Evolutionary conservation across 2,329 filamentous ascomycete species (phyloP), one percentile per base, ranked within the genome.

Genomic region (Thielaviopsis punctulata): DNA sequence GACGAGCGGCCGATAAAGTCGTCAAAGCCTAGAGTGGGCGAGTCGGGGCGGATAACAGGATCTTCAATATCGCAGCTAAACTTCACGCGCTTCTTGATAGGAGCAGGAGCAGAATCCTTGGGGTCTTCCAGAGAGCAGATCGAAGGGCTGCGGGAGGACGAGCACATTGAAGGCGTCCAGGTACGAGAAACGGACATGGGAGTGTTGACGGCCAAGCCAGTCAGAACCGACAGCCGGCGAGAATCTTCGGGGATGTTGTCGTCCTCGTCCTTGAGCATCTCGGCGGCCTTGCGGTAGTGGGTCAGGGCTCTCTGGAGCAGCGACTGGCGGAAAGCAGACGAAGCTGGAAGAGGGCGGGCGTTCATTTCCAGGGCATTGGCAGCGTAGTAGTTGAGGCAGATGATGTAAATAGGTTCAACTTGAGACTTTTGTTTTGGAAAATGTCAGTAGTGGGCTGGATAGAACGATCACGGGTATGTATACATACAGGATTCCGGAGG

Each of bases 301-400:
- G 64, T 61, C 48, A 69, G 69, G 4, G 76, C 74, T 57, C 77
- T 69, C 33, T 68, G 64, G 5, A 79, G 66, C 6, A 79, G 65
- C 51, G 62, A 68, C 30, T 64, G 63, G 45, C 74, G 71, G 56
- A 71, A 67, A 2, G 68, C 61, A 0, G 72, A 72, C 1, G 66
- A 67, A 10, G 67, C 62, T 15, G 68, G 68, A 7, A 77, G 63
- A 33, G 69, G 66, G 24, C 70, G 68, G 1, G 74, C 74, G 57
- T 75, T 74, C 65, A 73, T 72, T 59, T 79, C 76, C 43, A 76
- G 68, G 13, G 76, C 73, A n/a, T 68, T 72, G 19, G 76, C 76
- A n/a, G 75, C 76, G 56, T 79, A 80, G 60, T 79, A 79, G 60
- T 77, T 71, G 5, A 80, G 67, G 55, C 77, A 78, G 57, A 79